Evolutionary conservation across 148 eudicot species (phyloP).

Genomic region (Camellia granthamiana): DNA sequence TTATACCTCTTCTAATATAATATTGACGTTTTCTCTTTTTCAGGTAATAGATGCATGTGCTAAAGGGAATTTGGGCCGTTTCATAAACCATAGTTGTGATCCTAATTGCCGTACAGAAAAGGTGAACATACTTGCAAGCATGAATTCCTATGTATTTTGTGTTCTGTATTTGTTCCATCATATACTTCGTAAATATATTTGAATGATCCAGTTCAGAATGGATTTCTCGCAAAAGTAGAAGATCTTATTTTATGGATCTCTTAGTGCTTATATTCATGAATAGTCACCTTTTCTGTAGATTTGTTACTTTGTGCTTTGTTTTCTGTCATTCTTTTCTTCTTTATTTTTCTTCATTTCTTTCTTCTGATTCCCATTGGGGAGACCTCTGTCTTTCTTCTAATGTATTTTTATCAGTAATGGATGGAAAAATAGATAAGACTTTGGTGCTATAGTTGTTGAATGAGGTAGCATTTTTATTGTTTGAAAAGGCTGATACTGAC

Average conservation of each 20-base stretch:
- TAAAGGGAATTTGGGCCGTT: slow-evolving; percentile 97
- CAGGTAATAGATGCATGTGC: slow-evolving; percentile 97
- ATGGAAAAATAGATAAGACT: neutral
- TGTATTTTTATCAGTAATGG: neutral
- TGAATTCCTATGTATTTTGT: neutral
- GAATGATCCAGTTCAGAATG: neutral
- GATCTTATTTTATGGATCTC: too few species aligned
- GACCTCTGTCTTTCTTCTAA: neutral
- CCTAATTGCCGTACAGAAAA: slow-evolving; percentile 98
- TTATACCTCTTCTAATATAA: neutral
- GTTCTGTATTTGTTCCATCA: neutral
- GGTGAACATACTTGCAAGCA: slow-evolving; percentile 39
- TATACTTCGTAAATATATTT: slow-evolving; percentile 2
- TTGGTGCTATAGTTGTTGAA: neutral
- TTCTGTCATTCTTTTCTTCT: neutral
- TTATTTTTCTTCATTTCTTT: too few species aligned
- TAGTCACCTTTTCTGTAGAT: neutral
- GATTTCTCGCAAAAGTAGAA: neutral
- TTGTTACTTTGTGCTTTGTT: neutral
- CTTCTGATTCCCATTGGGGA: neutral
- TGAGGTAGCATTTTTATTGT: too few species aligned
- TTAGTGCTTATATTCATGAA: neutral
- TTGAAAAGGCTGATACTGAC: too few species aligned
- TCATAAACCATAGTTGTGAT: slow-evolving; percentile 97
- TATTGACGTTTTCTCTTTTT: slow-evolving; percentile 9